Base-by-base conservation (phyloP, 768 basidiomycete genomes). In the Epithele typhae region DNA sequence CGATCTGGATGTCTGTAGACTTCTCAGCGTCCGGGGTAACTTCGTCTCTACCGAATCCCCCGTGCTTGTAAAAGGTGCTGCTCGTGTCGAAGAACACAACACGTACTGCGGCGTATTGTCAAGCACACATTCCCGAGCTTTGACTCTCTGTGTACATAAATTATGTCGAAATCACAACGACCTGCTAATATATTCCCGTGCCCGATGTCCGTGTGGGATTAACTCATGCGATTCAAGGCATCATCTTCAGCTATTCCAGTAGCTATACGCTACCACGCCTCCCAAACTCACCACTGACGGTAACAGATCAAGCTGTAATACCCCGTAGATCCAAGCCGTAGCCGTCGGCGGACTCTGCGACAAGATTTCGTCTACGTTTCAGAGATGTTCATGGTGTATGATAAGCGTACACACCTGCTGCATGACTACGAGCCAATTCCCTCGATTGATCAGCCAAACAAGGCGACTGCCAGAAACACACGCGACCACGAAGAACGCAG, bases 291-390 rank as follows among this genome's bases (percentile, higher is more conserved):
- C 47, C 3, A 80, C 67, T 5, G 87, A 81, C 17, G 79, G 77
- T 3, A 70, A 71, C 21, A 92, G 65, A 46, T 84, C 77, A 22
- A 90, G 71, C 53, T 88, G 84, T 11, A 89, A 68, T 40, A 90
- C 69, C 3, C 78, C 72, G 56, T 86, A 92, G 8, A 90, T 69
- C 89, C 90, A 92, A 5, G 85, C 59, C 0, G 88, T 89, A 3
- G 81, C 81, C 45, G 91, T 66, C 10, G 90, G 86, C 11, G 90
- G 89, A 47, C 77, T 76, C 90, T 92, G 46, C 27, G 27, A 43
- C 14, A 51, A 46, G 25, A 17, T 38, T 33, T 10, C 36, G 17
- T 4, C 39, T 52, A 22, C 52, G 11, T 17, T 17, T 11, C 1
- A 36, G 35, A n/a, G 8, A 14, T 14, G 30, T 48, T 30, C 21